Base-by-base conservation (phyloP, 169 alveolate genomes). In the Amoebophrya sp. region DNA sequence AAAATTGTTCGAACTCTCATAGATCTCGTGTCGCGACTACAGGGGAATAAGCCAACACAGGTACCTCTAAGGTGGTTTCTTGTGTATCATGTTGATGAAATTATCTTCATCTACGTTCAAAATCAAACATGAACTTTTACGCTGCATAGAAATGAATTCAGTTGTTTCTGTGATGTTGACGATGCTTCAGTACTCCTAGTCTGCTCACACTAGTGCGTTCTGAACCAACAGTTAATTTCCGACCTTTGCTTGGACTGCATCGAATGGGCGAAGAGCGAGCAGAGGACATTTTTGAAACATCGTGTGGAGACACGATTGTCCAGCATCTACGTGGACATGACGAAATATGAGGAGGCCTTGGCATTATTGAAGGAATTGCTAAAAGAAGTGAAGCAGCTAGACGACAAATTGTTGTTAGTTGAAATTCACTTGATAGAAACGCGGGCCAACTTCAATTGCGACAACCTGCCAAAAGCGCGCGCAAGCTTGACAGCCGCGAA, bases 401-500 rank as follows among this genome's bases (percentile, higher is more conserved):
- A 98, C 93, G 99, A 98, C 94, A 98, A 98, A 92, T 94, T 96
- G 77, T 95, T 98, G 41, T 94, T 97, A 0, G 98, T 98, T 26
- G 99, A 98, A 95, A 96, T 97, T 41, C 96, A 97, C 93, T 93
- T 97, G 89, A 95, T 97, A 78, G 99, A 98, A 94, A 95, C 99
- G 89, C 97, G 97, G 94, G 95, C 97, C 6, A 94, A 97, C 92
- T 97, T 96, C 93, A 97, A 97, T 33, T 94, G 97, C 89, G 95
- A 96, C 83, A 97, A 98, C 94, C 91, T 97, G 78, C 98, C 99
- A 6, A 97, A 97, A 90, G 94, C 94, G 1, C 96, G 96, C 93
- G 99, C 99, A 0, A 96, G 99, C 65, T 95, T 98, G 91, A 98
- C 99, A 0, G 97, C 99, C 53, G 98, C 98, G 1, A 96, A 98